Conservation (phyloP, 2,329 filamentous ascomycete species). For the Clathrospora elynae region DNA sequence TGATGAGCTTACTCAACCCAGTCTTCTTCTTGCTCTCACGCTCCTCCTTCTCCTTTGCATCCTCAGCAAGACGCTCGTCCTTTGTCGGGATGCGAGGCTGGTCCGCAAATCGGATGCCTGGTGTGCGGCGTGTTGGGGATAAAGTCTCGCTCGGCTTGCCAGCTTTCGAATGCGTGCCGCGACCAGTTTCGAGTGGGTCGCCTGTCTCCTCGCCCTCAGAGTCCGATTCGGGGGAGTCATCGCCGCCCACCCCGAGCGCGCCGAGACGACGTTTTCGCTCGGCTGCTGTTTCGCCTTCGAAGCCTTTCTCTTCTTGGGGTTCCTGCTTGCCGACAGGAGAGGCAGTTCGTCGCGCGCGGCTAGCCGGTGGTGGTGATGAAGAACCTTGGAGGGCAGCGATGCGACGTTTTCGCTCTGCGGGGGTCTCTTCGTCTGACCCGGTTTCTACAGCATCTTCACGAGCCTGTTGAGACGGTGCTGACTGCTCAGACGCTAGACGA, state of each 20-base stretch:
- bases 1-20: constrained; percentile 27
- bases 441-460: constrained; percentile 12
- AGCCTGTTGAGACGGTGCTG: too few species aligned
- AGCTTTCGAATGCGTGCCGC: constrained; percentile 32
- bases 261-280: constrained; percentile 75
- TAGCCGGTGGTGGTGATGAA: constrained; percentile 19
- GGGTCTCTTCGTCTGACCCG: constrained; percentile 23
- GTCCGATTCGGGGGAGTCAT: constrained; percentile 36
- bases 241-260: constrained; percentile 64
- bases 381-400: constrained; percentile 21
- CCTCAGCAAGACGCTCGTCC: constrained; percentile 38
- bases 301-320: constrained; percentile 39
- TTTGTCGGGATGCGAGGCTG: constrained; percentile 43
- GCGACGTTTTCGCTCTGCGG: constrained; percentile 28
- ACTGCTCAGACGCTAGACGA: constrained; percentile 39
- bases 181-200: constrained; percentile 44
- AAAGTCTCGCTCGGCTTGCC: constrained; percentile 14
- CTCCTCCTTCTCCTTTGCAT: constrained; percentile 31
- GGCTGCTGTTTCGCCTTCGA: constrained; percentile 70
- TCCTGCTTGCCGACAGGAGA: constrained; percentile 16
- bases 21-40: constrained; percentile 23
- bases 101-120: constrained; percentile 68
- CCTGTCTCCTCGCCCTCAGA: constrained; percentile 43
- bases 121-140: constrained; percentile 42
- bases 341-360: constrained; percentile 16